phyloP scores from a whole-genome alignment of 208 protist species.

The Willaertia magna region DNA sequence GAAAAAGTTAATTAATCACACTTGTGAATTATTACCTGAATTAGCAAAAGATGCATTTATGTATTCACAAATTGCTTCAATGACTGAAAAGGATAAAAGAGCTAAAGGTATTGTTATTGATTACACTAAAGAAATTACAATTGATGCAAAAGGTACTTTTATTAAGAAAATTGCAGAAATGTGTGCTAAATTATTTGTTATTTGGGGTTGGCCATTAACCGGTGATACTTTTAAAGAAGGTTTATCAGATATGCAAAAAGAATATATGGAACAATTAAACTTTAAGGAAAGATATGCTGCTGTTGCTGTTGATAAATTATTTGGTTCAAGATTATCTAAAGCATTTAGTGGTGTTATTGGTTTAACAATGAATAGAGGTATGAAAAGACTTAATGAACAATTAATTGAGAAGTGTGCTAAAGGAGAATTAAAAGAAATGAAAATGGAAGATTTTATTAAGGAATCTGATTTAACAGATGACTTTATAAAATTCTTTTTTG shows the following conservation, averaged over 20 bases:
- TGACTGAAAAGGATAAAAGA: conserved; percentile 5
- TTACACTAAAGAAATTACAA: not conserved
- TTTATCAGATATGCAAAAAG: not conserved
- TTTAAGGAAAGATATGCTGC: conserved; percentile 7
- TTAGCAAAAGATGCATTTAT: conserved; percentile 11
- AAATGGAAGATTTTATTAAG: conserved; percentile 3
- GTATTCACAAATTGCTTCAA: conserved; percentile 7
- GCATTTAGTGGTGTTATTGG: conserved; percentile 9
- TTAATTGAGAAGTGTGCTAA: conserved; percentile 2
- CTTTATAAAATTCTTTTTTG: conserved; percentile 3
- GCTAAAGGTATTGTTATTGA: not conserved
- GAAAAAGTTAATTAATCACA: conserved; percentile 6
- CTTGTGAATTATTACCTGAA: conserved; percentile 10
- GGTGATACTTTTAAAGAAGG: not conserved
- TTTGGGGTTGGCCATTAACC: conserved; percentile 13
- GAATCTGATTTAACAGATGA: not conserved
- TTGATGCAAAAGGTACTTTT: not conserved
- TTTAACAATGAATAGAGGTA: conserved; percentile 1
- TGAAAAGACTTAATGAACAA: conserved; percentile 5
- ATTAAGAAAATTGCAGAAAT: conserved; percentile 11
- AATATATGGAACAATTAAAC: not conserved
- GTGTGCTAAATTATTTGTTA: conserved; percentile 8
- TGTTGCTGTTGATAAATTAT: not conserved
- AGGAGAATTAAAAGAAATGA: not conserved
- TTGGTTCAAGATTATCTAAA: not conserved